phyloP scores from a whole-genome alignment of 176 grass and related monocot genomes.

The Hordeum marinum region DNA sequence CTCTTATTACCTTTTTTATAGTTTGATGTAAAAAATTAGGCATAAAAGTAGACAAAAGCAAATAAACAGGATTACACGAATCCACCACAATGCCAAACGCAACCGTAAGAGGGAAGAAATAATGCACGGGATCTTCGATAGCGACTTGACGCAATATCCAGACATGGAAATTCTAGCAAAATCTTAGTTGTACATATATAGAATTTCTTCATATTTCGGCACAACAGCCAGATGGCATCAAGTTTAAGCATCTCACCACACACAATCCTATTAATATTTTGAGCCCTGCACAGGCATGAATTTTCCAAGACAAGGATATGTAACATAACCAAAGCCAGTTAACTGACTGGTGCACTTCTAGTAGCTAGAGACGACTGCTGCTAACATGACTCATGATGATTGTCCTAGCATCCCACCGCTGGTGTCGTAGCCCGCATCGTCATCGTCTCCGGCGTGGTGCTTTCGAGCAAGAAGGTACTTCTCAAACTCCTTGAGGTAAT shows the following conservation, averaged over 20 bases:
- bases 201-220: neutral
- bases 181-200: neutral
- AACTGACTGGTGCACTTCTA: neutral
- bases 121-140: neutral
- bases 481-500: constrained; percentile 56
- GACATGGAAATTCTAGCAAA: neutral
- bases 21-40: neutral
- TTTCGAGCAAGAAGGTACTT: constrained; percentile 31
- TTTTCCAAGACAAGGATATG: neutral
- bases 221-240: neutral
- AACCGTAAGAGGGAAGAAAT: neutral
- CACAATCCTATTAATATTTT: neutral
- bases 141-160: neutral
- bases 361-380: neutral
- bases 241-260: neutral
- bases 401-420: neutral
- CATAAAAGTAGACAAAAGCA: neutral
- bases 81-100: neutral
- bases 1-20: neutral
- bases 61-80: neutral
- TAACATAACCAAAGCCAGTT: neutral
- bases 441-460: constrained; percentile 3
- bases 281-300: neutral
- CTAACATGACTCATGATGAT: neutral
- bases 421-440: neutral